Evolutionary conservation across 1,139 yeast species (phyloP), one percentile per base, ranked within the genome.

Genomic region (Entelexis sorbosivorans): DNA sequence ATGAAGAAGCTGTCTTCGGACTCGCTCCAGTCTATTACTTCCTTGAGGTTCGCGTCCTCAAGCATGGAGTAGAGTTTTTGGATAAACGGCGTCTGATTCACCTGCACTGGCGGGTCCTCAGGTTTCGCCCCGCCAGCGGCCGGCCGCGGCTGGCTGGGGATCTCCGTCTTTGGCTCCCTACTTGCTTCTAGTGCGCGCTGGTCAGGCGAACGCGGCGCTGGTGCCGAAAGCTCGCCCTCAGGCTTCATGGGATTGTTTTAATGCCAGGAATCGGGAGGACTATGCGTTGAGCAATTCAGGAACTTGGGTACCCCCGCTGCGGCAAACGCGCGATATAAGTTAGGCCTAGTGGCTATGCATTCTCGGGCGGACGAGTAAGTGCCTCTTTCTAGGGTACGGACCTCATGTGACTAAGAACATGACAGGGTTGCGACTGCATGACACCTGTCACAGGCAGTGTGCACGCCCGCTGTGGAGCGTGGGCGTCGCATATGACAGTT

Each of bases 1-100:
- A 71, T 67, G 45, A 68, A 65, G 55, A 71, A 71, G 42, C 69
- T 64, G 46, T 78, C 80, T 49, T 74, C 69, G 10, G 73, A 67
- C 47, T 78, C 75, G 6, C 85, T 76, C 97, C 97, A 91, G 77
- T 89, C 79, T 43, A 89, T 86, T 53, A 80, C 66, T 53, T 74
- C 76, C 58, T 68, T 63, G 39, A 78, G 66, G 44, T 68, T 60
- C 36, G 70, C 69, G 60, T 78, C 82, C 60, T 75, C 79, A 48
- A 79, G 72, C 83, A 79, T 79, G 52, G 73, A 68, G 66, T 77
- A 78, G 32, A 78, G 70, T 60, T 78, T 78, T 64, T 78, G 82
- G 54, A 78, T 76, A 62, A 78, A 78, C 13, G 80, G 79, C 3
- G 80, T 70, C 54, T 73, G 78, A 57, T 64, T 64, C 31, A 64